Base-by-base conservation (phyloP, 1,284 basidiomycete genomes). In the Sporisorium sorghi region DNA sequence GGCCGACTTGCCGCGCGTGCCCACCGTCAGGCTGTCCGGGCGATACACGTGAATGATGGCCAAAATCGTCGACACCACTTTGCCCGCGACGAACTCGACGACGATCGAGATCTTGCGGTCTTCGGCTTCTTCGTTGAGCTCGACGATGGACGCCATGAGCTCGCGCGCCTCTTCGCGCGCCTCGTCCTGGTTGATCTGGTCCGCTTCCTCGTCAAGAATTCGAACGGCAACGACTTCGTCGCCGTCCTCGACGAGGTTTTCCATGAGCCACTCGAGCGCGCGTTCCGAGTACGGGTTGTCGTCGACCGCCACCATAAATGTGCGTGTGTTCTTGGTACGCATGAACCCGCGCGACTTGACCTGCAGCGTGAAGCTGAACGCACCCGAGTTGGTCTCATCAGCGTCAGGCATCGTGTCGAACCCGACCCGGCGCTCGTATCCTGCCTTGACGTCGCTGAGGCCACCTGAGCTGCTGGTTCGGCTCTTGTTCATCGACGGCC, bases 151-250 rank as follows among this genome's bases (percentile, higher is more conserved):
- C n/a, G 88, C 88, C 88, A 98, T 90, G 21, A 98, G 88, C 17
- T 91, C 89, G 56, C 91, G 88, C 0, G 95, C 96, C 64, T 96
- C 93, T 43, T 96, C 93, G 21, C 94, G 89, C 17, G 95, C 89
- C 46, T 91, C 86, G 58, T 94, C 90, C 79, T 94, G 93, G 37
- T 86, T 84, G 32, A 83, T 76, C n/a, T 58, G 80, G 37, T 85
- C 85, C 24, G 91, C 91, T 51, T 94, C 93, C 60, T 91, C 88
- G 74, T 96, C 94, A 21, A 96, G 89, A 1, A 97, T 94, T 42
- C 95, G 87, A 63, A 93, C 92, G 5, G 97, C 92, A 58, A 99
- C 91, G 28, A 98, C 87, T 85, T 98, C 96, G 84, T 98, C 96
- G 5, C 93, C 93, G 74, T 97, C 94, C 85, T 96, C 93, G 10